Evolutionary conservation across 805 yeast genomes (phyloP).

Genomic region (Helenozyma baotianmanensis): DNA sequence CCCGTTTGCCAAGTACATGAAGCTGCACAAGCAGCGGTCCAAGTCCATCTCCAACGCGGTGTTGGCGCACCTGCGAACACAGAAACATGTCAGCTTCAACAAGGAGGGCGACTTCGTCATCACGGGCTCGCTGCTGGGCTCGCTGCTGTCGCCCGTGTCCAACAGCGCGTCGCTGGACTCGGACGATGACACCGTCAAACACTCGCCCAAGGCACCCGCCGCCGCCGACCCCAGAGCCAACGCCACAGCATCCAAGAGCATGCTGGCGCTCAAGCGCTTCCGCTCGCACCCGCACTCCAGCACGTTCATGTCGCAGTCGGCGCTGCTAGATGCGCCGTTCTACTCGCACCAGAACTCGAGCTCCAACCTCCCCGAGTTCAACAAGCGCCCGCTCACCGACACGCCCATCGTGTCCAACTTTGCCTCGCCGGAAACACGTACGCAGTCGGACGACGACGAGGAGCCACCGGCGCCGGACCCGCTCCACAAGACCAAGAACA

Average conservation of each 20-base stretch:
- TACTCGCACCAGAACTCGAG: slow-evolving; percentile 10
- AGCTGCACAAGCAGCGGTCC: slow-evolving; percentile 11
- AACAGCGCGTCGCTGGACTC: slow-evolving; percentile 1
- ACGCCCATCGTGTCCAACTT: slow-evolving; percentile 62
- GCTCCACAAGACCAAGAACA: slow-evolving; percentile 29
- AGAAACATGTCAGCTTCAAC: slow-evolving; percentile 19
- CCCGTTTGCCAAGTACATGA: slow-evolving; percentile 1
- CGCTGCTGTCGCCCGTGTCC: background rate
- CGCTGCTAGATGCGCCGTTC: slow-evolving; percentile 10
- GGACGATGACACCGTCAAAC: no score
- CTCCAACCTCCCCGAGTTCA: slow-evolving; percentile 49
- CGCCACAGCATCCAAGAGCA: background rate
- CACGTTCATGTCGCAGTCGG: slow-evolving; percentile 11
- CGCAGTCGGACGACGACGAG: slow-evolving; percentile 29
- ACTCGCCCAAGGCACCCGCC: no score
- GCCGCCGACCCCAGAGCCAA: background rate
- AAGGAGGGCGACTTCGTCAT: slow-evolving; percentile 13
- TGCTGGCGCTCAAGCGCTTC: slow-evolving; percentile 6
- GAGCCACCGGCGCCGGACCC: slow-evolving; percentile 5
- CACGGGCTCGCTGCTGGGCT: slow-evolving; percentile 8
- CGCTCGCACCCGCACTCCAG: slow-evolving; percentile 14
- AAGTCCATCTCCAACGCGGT: slow-evolving; percentile 24
- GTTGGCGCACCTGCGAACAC: slow-evolving; percentile 18
- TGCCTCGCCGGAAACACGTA: slow-evolving; percentile 46
- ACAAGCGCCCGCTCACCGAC: slow-evolving; percentile 68